These are phyloP conservation scores for Bretziella fagacearum DNA, from an alignment of 2,329 filamentous ascomycete species.

Conservation along the genomic window DNA sequence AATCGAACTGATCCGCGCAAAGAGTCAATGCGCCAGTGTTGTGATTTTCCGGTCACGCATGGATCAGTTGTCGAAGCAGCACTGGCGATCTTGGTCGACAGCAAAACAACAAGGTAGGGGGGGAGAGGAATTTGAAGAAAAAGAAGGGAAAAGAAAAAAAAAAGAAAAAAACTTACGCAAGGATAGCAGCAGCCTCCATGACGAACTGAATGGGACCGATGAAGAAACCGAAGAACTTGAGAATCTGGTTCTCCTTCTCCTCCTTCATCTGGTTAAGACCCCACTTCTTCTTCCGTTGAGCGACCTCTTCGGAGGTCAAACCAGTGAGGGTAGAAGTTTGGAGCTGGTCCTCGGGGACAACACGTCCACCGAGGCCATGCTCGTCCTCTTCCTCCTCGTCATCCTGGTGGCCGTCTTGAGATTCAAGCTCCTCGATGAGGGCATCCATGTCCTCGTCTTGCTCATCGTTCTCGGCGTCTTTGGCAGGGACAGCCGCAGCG, in stretches of 20 bases:
- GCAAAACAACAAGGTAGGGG: too few species aligned
- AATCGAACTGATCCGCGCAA: too few species aligned
- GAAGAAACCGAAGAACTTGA: conserved; percentile 74
- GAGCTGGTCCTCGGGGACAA: conserved; percentile 57
- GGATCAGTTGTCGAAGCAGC: not conserved
- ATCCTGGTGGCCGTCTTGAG: conserved; percentile 52
- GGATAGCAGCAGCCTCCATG: conserved; percentile 71
- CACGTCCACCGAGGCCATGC: conserved; percentile 33
- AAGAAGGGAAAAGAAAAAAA: not conserved
- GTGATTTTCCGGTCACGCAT: not conserved
- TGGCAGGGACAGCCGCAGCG: conserved; percentile 20
- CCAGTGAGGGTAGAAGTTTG: conserved; percentile 54
- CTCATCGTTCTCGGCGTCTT: conserved; percentile 39
- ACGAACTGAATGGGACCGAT: conserved; percentile 84
- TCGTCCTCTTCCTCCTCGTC: conserved; percentile 44
- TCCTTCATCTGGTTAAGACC: conserved; percentile 84
- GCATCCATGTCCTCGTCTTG: conserved; percentile 73
- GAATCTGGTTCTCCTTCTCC: conserved; percentile 67
- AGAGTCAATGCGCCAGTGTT: not conserved
- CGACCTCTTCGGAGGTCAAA: conserved; percentile 55
- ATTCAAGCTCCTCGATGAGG: conserved; percentile 76
- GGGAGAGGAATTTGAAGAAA: too few species aligned
- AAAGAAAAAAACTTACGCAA: conserved; percentile 54
- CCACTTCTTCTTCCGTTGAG: conserved; percentile 46
- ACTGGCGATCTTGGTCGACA: not conserved